Conservation (phyloP, 306 rosid species). For the Morella rubra region DNA sequence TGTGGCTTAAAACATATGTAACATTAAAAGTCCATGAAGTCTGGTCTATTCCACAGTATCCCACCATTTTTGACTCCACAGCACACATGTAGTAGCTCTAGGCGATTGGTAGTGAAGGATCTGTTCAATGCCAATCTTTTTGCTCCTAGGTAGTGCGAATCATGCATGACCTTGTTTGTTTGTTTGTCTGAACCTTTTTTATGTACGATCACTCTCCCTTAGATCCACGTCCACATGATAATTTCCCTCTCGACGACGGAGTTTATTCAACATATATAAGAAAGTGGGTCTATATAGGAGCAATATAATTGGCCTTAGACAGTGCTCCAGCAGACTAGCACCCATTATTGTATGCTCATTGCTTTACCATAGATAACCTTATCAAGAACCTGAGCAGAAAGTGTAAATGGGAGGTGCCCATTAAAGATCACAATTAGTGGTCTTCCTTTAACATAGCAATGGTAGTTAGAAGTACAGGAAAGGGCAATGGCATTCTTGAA, state of each 20-base stretch:
- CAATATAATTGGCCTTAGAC: too few species aligned
- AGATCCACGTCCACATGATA: too few species aligned
- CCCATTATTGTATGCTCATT: too few species aligned
- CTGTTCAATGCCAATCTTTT: slow-evolving; percentile 3
- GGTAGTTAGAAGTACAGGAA: not conserved
- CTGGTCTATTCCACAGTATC: not conserved
- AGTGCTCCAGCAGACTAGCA: too few species aligned
- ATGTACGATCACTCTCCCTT: too few species aligned
- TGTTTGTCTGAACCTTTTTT: slow-evolving; percentile 3
- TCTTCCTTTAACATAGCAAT: not conserved
- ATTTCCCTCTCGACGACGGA: too few species aligned
- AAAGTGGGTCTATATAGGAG: too few species aligned
- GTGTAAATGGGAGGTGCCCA: not conserved
- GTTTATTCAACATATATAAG: too few species aligned
- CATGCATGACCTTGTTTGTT: slow-evolving; percentile 31
- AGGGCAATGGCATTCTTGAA: not conserved
- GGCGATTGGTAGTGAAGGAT: slow-evolving; percentile 5
- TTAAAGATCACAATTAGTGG: not conserved
- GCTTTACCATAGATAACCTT: too few species aligned
- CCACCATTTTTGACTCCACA: not conserved
- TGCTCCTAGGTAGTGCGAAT: slow-evolving; percentile 5
- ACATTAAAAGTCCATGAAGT: not conserved
- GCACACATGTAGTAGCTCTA: not conserved
- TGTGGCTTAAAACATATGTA: slow-evolving; percentile 16
- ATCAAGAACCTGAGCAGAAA: not conserved